Conservation (phyloP, 2,329 filamentous ascomycete genomes). For the Cadophora luteo-olivacea region DNA sequence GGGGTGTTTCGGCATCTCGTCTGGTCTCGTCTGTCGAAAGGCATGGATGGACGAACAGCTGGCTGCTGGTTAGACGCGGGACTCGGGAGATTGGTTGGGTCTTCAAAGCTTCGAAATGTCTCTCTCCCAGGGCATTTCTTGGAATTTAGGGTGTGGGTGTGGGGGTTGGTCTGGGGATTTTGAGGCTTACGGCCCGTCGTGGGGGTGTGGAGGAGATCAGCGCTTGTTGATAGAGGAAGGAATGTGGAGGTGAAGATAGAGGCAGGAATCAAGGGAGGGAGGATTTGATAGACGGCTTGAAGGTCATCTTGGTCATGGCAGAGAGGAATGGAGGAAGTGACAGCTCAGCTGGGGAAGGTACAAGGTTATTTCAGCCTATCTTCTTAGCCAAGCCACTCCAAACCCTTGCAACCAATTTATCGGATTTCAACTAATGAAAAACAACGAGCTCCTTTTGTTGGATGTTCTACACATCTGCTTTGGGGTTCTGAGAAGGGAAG, state of each 20-base stretch:
- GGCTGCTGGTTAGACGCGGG: neutral
- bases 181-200: constrained; percentile 12
- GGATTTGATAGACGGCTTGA: neutral
- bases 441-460: neutral
- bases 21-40: neutral
- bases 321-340: neutral
- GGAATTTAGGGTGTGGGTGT: neutral
- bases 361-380: neutral
- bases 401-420: neutral
- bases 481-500: neutral
- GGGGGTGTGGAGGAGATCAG: constrained; percentile 11
- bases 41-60: neutral
- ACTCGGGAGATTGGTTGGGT: constrained; percentile 2
- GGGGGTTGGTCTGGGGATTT: constrained; percentile 15
- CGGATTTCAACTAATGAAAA: neutral
- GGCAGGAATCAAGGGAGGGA: neutral
- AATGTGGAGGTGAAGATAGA: constrained; percentile 11
- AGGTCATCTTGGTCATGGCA: neutral
- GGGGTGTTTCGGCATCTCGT: constrained; percentile 2
- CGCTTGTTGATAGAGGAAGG: constrained; percentile 4
- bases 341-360: constrained; percentile 7
- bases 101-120: neutral
- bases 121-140: neutral
- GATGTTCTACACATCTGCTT: neutral
- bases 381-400: neutral